Evolutionary conservation across 2,329 filamentous ascomycete species (phyloP), one percentile per base, ranked within the genome.

Genomic region (Alternaria consortialis): DNA sequence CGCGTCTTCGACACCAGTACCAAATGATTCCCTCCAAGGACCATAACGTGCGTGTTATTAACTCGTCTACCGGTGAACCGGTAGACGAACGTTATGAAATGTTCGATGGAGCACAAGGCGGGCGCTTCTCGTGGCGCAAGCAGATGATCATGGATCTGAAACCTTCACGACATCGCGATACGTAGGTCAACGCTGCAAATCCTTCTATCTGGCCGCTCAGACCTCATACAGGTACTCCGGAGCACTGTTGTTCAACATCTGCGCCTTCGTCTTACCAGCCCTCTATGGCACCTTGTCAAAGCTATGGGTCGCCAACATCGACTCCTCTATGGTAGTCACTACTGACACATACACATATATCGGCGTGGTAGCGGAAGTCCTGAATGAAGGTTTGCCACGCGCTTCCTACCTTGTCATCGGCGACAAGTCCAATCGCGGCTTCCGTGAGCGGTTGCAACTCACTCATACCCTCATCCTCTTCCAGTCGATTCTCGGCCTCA

Each of bases 261-360:
- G 75, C 47, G 82, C 88, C 1, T 91, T 91, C 73, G 73, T 87
- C 2, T 83, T 92, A 0, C 90, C 88, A 1, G 89, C 89, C 0
- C 79, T 92, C 0, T 91, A 92, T 69, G 77, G 78, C 34, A 92
- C 90, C 0, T 82, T 92, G 0, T 85, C 85, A 50, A 92, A 92
- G 70, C 81, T 91, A 17, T 92, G 89, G 90, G 84, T 92, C 2
- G 88, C 89, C 2, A 84, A 86, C 56, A 90, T 92, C 56, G 87
- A 91, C 73, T 77, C 85, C 0, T 85, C 82, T 1, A 80, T 86
- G 63, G 86, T 91, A 1, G 87, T 85, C 17, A 90, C 87, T 0
- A 90, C 87, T 0, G 88, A 91, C 59, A 80, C 84, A 0, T 91
- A 90, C 75, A 91, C 88, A 0, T 92, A 92, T 74, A 90, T 92